Evolutionary conservation across 106 monocot species (phyloP).

Genomic region (Acorus calamus): DNA sequence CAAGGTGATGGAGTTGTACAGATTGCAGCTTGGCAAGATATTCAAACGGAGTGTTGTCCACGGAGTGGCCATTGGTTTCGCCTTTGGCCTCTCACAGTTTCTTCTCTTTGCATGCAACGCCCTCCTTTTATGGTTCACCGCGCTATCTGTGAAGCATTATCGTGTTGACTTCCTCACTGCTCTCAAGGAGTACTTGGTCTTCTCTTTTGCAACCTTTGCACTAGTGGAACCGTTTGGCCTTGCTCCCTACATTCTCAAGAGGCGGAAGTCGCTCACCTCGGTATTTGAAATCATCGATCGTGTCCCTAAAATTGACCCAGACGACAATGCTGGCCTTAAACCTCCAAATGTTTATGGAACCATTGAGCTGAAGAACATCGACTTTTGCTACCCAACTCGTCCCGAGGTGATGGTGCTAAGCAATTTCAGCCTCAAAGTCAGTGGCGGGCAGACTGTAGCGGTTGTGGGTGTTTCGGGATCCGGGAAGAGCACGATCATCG

Average conservation of each 20-base stretch:
- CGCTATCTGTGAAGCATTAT: slow-evolving; percentile 44
- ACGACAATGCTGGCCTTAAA: slow-evolving; percentile 81
- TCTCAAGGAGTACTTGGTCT: slow-evolving; percentile 89
- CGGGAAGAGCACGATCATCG: slow-evolving; percentile 97
- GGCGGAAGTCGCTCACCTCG: slow-evolving; percentile 66
- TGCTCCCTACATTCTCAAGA: slow-evolving; percentile 89
- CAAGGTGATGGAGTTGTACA: slow-evolving; percentile 92
- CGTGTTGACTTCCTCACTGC: slow-evolving; percentile 42
- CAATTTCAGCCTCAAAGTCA: slow-evolving; percentile 91
- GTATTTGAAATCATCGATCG: slow-evolving; percentile 98
- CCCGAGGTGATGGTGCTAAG: slow-evolving; percentile 73
- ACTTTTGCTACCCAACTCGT: slow-evolving; percentile 77
- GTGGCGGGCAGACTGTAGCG: slow-evolving; percentile 84
- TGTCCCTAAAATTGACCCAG: slow-evolving; percentile 78
- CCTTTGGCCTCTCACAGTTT: slow-evolving; percentile 90
- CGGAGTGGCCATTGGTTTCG: slow-evolving; percentile 80
- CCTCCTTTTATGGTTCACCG: slow-evolving; percentile 88
- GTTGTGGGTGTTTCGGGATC: slow-evolving; percentile 97
- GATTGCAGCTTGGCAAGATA: slow-evolving; percentile 60
- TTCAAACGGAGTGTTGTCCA: slow-evolving; percentile 70
- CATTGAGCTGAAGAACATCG: slow-evolving; percentile 76
- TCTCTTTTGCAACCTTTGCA: slow-evolving; percentile 97
- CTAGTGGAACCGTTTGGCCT: slow-evolving; percentile 97
- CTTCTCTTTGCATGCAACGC: slow-evolving; percentile 97
- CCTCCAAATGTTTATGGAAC: slow-evolving; percentile 89